Percentiles rank a stretch among this genome's conserved stretches.
phyloP scores from a whole-genome alignment of 2,329 filamentous ascomycete genomes.

The Incumbomyces delicatus region DNA sequence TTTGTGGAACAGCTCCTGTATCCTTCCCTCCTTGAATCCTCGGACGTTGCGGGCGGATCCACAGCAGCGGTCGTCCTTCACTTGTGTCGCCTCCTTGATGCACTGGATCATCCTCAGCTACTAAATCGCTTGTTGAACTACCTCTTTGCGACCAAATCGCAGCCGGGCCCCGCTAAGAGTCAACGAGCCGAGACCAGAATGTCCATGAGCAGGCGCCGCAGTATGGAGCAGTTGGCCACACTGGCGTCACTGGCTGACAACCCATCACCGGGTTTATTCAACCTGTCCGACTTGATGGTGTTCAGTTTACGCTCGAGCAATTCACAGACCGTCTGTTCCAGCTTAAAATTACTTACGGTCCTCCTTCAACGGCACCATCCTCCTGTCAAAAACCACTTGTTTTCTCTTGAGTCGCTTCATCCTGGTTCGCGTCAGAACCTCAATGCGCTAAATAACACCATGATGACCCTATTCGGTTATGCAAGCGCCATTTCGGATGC shows the following conservation, averaged over 20 bases:
- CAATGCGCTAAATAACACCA: conserved; percentile 31
- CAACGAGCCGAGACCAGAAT: conserved; percentile 51
- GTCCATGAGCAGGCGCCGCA: conserved; percentile 65
- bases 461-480: conserved; percentile 29
- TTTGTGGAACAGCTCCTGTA: conserved; percentile 95
- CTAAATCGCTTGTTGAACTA: conserved; percentile 91
- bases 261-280: conserved; percentile 80
- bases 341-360: conserved; percentile 74
- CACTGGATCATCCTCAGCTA: conserved; percentile 85
- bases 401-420: conserved; percentile 38
- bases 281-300: conserved; percentile 79
- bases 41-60: conserved; percentile 91
- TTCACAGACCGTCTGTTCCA: conserved; percentile 80
- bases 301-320: conserved; percentile 77
- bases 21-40: conserved; percentile 89
- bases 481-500: conserved; percentile 30
- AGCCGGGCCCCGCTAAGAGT: conserved; percentile 28
- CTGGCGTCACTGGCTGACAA: conserved; percentile 65
- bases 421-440: conserved; percentile 47
- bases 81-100: conserved; percentile 78
- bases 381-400: conserved; percentile 68
- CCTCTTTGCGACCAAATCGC: conserved; percentile 57
- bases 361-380: conserved; percentile 80
- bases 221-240: conserved; percentile 74
- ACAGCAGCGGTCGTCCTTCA: conserved; percentile 94